A percentile compares a stretch with the other conserved stretches of the same genome.
These are phyloP conservation scores for Penicillium sp. DNA, from an alignment of 2,329 filamentous ascomycete species.

Conservation along the genomic window DNA sequence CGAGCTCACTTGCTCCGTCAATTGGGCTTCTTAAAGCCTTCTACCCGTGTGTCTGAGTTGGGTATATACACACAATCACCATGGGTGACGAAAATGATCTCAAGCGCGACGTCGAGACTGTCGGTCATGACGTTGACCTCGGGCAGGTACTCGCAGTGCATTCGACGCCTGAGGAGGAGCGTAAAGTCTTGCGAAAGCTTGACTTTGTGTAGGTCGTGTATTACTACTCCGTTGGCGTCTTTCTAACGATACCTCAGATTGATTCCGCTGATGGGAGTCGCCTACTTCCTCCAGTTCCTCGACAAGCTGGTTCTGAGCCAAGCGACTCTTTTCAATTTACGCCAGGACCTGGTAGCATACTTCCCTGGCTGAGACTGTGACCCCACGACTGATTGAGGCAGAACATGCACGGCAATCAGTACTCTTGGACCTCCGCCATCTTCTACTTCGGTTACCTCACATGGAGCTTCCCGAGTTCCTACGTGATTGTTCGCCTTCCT, in stretches of 20 bases:
- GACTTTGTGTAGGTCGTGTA: slow-evolving; percentile 14
- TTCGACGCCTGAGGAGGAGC: slow-evolving; percentile 11
- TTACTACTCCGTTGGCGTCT: not conserved
- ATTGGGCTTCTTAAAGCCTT: too few species aligned
- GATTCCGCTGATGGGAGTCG: slow-evolving; percentile 14
- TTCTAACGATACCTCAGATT: slow-evolving; percentile 1
- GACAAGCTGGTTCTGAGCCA: slow-evolving; percentile 17
- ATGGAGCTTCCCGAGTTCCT: slow-evolving; percentile 41
- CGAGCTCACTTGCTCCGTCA: not conserved
- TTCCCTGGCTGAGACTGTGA: not conserved
- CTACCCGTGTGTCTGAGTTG: not conserved
- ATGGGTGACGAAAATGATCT: slow-evolving; percentile 9
- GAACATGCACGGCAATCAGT: slow-evolving; percentile 18
- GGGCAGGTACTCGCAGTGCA: slow-evolving; percentile 16
- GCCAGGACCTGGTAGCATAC: slow-evolving; percentile 12
- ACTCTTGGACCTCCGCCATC: slow-evolving; percentile 31
- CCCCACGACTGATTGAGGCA: not conserved
- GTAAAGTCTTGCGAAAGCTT: slow-evolving; percentile 11
- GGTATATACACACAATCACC: not conserved
- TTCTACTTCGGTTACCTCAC: slow-evolving; percentile 38
- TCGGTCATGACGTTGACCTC: slow-evolving; percentile 11
- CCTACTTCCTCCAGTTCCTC: slow-evolving; percentile 19
- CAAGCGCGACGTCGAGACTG: slow-evolving; percentile 6
- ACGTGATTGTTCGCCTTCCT: slow-evolving; percentile 36
- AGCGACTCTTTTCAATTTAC: slow-evolving; percentile 14